Evolutionary conservation across 257 asterid species (phyloP), one percentile per base, ranked within the genome.

Genomic region (Primulina eburnea): DNA sequence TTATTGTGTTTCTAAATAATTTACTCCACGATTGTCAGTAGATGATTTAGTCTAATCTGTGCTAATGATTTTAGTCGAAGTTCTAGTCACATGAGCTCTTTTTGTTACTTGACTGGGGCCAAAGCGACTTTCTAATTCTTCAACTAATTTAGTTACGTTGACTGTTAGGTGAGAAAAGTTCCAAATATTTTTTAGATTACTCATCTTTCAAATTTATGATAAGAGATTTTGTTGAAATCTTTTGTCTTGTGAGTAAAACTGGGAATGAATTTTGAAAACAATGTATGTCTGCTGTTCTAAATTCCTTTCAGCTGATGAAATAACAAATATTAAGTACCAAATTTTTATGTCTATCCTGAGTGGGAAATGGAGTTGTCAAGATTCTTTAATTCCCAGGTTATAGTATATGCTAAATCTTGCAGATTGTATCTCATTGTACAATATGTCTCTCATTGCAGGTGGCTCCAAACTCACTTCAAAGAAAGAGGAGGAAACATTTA

Each of bases 401-500:
- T 3, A 43, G 6, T 11, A 43, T 43, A 43, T 12, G 53, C n/a
- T 43, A 43, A 43, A 43, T 11, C 65, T 52, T 53, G 57, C 35
- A 35, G 67, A 63, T 40, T 10, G 21, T 40, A 70, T 50, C 69
- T 67, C 32, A 24, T 29, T 68, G 78, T 17, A 75, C 61, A 30
- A 47, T 38, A 60, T 28, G 52, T 37, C 38, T n/a, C 66, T 69
- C 32, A 65, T 70, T 74, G 69, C 84, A 91, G 99, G 92, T 75
- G 76, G 85, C 80, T 88, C 96, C 76, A 89, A 75, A 82, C 72
- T 67, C 55, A 61, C 81, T 71, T 78, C 83, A 38, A 85, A 79
- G 83, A 71, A 66, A 52, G 96, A 89, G 53, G 95, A 90, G 35
- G 96, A 88, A 20, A 77, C 81, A 71, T 65, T 88, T 62, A 80